Evolutionary conservation across 2,329 filamentous ascomycete species (phyloP).

Genomic region (Xylaria multiplex): DNA sequence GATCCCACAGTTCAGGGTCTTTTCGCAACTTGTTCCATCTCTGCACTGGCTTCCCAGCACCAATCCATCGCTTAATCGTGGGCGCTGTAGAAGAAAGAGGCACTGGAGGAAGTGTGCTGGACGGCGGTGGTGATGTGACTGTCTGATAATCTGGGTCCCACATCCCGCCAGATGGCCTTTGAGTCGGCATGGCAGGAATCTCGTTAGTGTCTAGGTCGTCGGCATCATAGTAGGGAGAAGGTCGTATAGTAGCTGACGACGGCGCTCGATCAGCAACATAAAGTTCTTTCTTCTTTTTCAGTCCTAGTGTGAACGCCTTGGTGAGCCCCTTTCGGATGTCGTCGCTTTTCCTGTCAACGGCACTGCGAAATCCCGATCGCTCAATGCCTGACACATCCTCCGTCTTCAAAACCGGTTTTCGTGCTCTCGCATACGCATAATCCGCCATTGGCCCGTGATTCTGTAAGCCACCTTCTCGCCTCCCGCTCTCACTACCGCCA

Average conservation of each 20-base stretch:
- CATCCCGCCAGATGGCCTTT: slow-evolving; percentile 36
- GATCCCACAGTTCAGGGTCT: slow-evolving; percentile 70
- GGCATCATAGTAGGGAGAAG: slow-evolving; percentile 37
- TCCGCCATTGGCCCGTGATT: slow-evolving; percentile 53
- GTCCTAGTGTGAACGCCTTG: slow-evolving; percentile 63
- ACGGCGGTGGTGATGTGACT: slow-evolving; percentile 54
- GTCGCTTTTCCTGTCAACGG: slow-evolving; percentile 66
- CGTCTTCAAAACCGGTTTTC: slow-evolving; percentile 57
- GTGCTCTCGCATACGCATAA: slow-evolving; percentile 56
- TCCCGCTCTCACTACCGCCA: slow-evolving; percentile 51
- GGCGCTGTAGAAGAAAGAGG: slow-evolving; percentile 52
- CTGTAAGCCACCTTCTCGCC: slow-evolving; percentile 45
- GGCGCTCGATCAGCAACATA: slow-evolving; percentile 49
- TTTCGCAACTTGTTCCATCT: slow-evolving; percentile 68
- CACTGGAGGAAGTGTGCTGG: slow-evolving; percentile 55
- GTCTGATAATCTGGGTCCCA: slow-evolving; percentile 44
- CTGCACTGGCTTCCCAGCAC: slow-evolving; percentile 59
- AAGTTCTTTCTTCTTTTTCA: slow-evolving; percentile 55
- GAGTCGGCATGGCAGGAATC: slow-evolving; percentile 41
- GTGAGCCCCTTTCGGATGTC: slow-evolving; percentile 63
- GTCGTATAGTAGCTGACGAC: slow-evolving; percentile 53
- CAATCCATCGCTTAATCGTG: slow-evolving; percentile 64
- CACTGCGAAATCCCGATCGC: slow-evolving; percentile 62
- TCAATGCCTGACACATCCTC: slow-evolving; percentile 66
- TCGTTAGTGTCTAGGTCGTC: slow-evolving; percentile 41